Conservation (phyloP, 164 flowering plant genomes). For the Annona squamosa region DNA sequence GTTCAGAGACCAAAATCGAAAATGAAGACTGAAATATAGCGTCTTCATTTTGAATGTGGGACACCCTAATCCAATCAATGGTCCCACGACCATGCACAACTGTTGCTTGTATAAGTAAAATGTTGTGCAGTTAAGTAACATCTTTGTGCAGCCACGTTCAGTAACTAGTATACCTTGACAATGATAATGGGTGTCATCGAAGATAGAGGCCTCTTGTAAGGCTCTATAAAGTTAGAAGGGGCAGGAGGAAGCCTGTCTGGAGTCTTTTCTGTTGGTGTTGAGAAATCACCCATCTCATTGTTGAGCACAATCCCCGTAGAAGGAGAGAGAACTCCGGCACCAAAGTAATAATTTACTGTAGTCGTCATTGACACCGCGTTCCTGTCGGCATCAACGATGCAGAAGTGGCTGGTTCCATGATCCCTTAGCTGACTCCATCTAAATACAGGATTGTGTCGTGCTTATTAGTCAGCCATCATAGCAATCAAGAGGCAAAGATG, state of each 20-base stretch:
- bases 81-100: too few relatives aligned
- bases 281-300: constrained; percentile 94
- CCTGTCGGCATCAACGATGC: constrained; percentile 78
- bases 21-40: too few relatives aligned
- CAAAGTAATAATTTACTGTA: constrained; percentile 68
- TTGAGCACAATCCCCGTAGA: constrained; percentile 87
- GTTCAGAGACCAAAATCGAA: too few relatives aligned
- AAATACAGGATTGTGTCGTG: constrained; percentile 2
- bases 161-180: constrained; percentile 46
- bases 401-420: constrained; percentile 91
- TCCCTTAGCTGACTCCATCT: constrained; percentile 87
- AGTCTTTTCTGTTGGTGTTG: constrained; percentile 51
- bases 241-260: constrained; percentile 75
- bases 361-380: constrained; percentile 92
- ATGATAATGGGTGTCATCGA: constrained; percentile 86
- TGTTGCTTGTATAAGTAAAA: too few relatives aligned
- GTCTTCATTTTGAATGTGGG: too few relatives aligned
- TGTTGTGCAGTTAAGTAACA: too few relatives aligned
- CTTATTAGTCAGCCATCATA: neutral
- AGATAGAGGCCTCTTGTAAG: constrained; percentile 85
- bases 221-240: constrained; percentile 71
- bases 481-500: neutral
- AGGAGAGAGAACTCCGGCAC: constrained; percentile 67
- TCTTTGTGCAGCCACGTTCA: neutral
- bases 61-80: too few relatives aligned